phyloP scores from a whole-genome alignment of 2,329 filamentous ascomycete species.

The Colletotrichum cuscutae region DNA sequence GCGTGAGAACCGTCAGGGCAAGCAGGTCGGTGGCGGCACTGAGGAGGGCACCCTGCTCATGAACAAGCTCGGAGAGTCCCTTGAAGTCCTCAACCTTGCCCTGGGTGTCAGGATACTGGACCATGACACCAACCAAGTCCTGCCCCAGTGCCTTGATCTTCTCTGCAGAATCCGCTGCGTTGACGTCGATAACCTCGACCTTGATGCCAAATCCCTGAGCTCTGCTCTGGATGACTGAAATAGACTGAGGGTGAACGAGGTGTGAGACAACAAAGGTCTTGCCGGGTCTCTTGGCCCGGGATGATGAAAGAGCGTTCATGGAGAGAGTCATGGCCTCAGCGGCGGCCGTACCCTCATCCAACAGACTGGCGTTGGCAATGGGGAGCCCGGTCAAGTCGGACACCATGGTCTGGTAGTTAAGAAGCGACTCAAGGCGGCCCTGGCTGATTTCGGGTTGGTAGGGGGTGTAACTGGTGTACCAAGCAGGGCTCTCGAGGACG shows the following conservation, averaged over 20 bases:
- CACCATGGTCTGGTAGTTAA: slow-evolving; percentile 96
- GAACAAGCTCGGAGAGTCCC: slow-evolving; percentile 78
- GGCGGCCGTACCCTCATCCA: slow-evolving; percentile 92
- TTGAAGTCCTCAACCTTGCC: slow-evolving; percentile 83
- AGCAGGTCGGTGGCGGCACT: slow-evolving; percentile 91
- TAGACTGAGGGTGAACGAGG: slow-evolving; percentile 85
- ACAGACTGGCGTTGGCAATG: slow-evolving; percentile 89
- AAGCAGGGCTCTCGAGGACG: slow-evolving; percentile 90
- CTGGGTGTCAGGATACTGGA: slow-evolving; percentile 94
- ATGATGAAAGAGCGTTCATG: slow-evolving; percentile 76
- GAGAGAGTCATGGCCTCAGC: slow-evolving; percentile 97
- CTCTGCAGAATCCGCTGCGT: slow-evolving; percentile 68
- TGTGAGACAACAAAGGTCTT: slow-evolving; percentile 89
- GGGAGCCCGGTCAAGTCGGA: slow-evolving; percentile 87
- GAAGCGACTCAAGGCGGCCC: slow-evolving; percentile 87
- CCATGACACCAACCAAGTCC: slow-evolving; percentile 87
- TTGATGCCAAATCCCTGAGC: slow-evolving; percentile 92
- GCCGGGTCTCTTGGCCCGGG: slow-evolving; percentile 77
- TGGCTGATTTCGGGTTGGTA: slow-evolving; percentile 99
- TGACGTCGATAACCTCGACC: slow-evolving; percentile 77
- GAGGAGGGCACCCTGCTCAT: slow-evolving; percentile 81
- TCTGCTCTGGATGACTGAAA: slow-evolving; percentile 84
- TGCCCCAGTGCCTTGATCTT: slow-evolving; percentile 79
- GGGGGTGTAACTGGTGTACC: slow-evolving; percentile 98
- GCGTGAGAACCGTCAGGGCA: slow-evolving; percentile 86